These are phyloP conservation scores for Penicillium sp. DNA, from an alignment of 2,329 filamentous ascomycete genomes.

Conservation along the genomic window DNA sequence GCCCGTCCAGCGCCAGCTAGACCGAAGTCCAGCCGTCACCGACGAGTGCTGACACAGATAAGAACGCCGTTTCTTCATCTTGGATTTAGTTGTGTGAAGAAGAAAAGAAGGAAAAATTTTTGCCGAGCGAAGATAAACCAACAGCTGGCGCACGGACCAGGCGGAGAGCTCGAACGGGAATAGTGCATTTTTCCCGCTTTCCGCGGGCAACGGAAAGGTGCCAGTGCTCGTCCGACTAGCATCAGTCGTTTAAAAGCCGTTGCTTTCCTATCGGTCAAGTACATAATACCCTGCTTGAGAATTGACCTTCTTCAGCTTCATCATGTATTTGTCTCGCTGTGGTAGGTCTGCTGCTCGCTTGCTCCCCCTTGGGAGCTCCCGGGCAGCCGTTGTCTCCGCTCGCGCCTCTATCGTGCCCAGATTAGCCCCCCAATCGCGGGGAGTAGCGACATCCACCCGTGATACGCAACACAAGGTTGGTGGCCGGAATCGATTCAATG, in stretches of 20 bases:
- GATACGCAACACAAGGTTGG: constrained; percentile 38
- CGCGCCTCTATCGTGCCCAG: constrained; percentile 18
- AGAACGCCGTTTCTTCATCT: constrained; percentile 33
- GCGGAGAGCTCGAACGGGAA: constrained; percentile 14
- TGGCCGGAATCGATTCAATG: neutral
- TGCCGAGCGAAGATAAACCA: constrained; percentile 15
- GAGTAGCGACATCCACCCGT: constrained; percentile 30
- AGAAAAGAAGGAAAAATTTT: constrained; percentile 16
- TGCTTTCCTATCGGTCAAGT: constrained; percentile 19
- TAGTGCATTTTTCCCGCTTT: constrained; percentile 26
- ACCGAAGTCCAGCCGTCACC: constrained; percentile 18
- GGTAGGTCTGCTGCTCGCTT: constrained; percentile 27
- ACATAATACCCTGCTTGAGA: constrained; percentile 8
- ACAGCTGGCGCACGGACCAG: constrained; percentile 15
- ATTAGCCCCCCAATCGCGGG: constrained; percentile 28
- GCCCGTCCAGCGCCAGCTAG: constrained; percentile 28
- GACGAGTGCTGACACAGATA: constrained; percentile 32
- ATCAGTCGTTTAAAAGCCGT: constrained; percentile 15
- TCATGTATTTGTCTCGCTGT: constrained; percentile 33
- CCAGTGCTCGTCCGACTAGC: constrained; percentile 12
- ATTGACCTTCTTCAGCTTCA: constrained; percentile 10
- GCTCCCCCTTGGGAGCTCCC: constrained; percentile 25
- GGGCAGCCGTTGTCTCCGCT: constrained; percentile 16
- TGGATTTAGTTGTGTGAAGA: constrained; percentile 38
- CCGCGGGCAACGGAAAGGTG: constrained; percentile 31